Conservation (phyloP, 1,284 basidiomycete species). For the Cutaneotrichosporon cutaneum region DNA sequence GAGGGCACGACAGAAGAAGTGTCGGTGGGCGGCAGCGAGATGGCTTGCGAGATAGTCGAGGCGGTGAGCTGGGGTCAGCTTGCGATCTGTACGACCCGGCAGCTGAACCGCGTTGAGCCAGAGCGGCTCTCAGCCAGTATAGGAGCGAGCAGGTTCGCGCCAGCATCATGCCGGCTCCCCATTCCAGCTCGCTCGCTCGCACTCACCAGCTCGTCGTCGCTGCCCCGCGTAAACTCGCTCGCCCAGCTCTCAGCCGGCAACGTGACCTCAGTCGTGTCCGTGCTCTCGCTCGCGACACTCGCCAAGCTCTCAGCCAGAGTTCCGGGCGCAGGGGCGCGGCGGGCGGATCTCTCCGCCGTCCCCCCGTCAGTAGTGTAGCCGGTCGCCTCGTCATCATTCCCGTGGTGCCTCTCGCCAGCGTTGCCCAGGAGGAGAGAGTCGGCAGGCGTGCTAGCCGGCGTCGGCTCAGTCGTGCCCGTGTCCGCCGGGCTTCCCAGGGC, state of each 20-base stretch:
- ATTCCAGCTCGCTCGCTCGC: too few species aligned
- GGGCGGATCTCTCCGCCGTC: not conserved
- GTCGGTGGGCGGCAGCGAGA: slow-evolving; percentile 48
- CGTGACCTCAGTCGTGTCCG: slow-evolving; percentile 1
- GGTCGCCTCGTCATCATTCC: not conserved
- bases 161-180: too few species aligned
- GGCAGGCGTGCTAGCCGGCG: slow-evolving; percentile 25
- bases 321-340: slow-evolving; percentile 3
- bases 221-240: slow-evolving; percentile 29
- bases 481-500: slow-evolving; percentile 14
- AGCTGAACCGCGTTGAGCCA: too few species aligned
- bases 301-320: slow-evolving; percentile 18
- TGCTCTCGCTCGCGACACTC: slow-evolving; percentile 9
- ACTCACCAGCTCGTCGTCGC: slow-evolving; percentile 21
- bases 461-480: slow-evolving; percentile 21
- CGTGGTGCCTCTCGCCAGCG: not conserved
- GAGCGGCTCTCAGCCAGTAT: not conserved
- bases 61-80: slow-evolving; percentile 32
- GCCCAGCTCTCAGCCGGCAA: slow-evolving; percentile 38
- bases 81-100: too few species aligned
- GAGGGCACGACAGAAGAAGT: slow-evolving; percentile 39
- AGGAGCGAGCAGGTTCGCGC: not conserved
- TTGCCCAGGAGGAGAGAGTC: slow-evolving; percentile 31
- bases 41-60: slow-evolving; percentile 44
- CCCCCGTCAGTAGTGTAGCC: slow-evolving; percentile 9